phyloP scores from a whole-genome alignment of 2,329 filamentous ascomycete genomes.

The Botryotinia convoluta region DNA sequence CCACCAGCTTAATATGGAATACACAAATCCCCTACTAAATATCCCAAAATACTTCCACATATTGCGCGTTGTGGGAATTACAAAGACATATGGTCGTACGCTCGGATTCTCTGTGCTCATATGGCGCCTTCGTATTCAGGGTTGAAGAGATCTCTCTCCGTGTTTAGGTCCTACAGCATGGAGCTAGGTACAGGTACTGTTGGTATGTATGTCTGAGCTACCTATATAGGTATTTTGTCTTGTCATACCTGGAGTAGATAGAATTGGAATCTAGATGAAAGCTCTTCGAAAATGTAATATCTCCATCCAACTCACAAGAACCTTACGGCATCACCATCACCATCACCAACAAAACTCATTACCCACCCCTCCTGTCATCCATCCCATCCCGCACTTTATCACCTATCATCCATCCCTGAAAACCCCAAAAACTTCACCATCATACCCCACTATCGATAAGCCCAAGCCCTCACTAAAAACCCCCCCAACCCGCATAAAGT shows the following conservation, averaged over 20 bases:
- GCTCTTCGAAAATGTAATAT: no score
- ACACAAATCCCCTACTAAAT: background rate
- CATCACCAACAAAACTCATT: background rate
- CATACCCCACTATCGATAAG: background rate
- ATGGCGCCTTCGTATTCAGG: background rate
- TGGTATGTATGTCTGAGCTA: background rate
- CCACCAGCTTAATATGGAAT: background rate
- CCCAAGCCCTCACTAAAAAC: background rate
- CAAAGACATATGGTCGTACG: background rate
- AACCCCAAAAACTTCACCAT: background rate
- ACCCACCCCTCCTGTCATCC: background rate
- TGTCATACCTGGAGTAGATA: background rate
- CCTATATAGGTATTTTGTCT: background rate
- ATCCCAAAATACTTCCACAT: background rate
- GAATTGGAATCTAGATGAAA: background rate
- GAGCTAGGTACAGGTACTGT: background rate
- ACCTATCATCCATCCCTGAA: background rate
- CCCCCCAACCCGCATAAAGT: background rate
- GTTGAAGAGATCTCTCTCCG: background rate
- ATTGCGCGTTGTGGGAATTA: background rate
- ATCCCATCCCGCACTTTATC: background rate
- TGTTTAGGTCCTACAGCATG: background rate
- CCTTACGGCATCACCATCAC: background rate
- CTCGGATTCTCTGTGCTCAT: slow-evolving; percentile 6
- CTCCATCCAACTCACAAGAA: no score